Base-by-base conservation (phyloP, 2,329 filamentous ascomycete genomes). In the Lachnellula willkommii region DNA sequence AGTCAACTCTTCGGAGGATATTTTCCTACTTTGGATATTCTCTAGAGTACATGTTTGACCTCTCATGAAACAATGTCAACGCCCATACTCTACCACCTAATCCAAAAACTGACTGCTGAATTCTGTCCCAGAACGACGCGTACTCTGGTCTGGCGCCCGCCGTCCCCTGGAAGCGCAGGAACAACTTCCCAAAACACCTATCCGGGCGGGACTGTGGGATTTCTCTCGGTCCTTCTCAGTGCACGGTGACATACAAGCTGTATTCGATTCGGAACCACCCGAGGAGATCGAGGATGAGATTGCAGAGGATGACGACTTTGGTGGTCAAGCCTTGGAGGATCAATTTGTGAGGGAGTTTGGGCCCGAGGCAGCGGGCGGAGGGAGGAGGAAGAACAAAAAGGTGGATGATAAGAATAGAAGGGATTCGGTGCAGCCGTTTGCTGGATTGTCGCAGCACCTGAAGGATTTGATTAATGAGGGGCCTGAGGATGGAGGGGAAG, bases 71-170 rank as follows among this genome's bases (percentile, higher is more conserved):
- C 28, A 12, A 4, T 11, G 3, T 32, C 28, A 32, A 32, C 9
- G 3, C 3, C 2, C 9, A 32, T 11, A 32, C 28, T 32, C 28
- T 32, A 32, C 28, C 28, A 32, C 12, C 28, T 1, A 12, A 32
- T 11, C 28, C 28, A 32, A 32, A 32, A 12, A 12, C 28, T 32
- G 28, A 32, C 9, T 4, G 3, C 28, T 4, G 3, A 4, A 32
- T 32, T 4, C 9, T 32, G 9, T 32, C 9, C 79, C 85, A 59
- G 90, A 95, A 71, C 83, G 90, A 50, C 79, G 81, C 5, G 75
- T 83, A 9, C 78, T 92, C 15, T 90, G 88, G 87, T 71, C 61
- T 12, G 57, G 55, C 6, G 46, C 56, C 2, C 49, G 52, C 28
- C 55, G 58, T 9, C 60, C 61, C 24, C 60, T 60, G 11, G 62